These are phyloP conservation scores for Senecio squalidus DNA, from an alignment of 140 eudicot species.

Conservation along the genomic window DNA sequence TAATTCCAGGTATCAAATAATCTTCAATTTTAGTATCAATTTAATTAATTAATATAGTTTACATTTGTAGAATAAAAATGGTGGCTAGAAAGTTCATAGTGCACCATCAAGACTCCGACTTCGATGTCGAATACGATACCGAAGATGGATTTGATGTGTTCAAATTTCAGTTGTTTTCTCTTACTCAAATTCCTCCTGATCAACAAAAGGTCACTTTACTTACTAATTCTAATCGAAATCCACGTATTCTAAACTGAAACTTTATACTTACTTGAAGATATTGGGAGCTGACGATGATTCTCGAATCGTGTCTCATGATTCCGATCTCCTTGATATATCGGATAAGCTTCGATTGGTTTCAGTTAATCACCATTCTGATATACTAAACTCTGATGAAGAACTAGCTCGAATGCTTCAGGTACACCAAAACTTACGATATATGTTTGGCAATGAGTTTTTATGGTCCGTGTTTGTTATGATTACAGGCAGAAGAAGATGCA, in stretches of 20 bases:
- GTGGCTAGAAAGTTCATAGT: constrained; percentile 61
- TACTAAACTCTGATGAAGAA: constrained; percentile 61
- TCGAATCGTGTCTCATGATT: constrained; percentile 51
- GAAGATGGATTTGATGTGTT: constrained; percentile 84
- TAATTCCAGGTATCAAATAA: too few relatives aligned
- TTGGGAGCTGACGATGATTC: constrained; percentile 43
- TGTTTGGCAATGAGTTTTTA: neutral
- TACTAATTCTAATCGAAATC: too few relatives aligned
- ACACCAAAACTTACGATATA: neutral
- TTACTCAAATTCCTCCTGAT: constrained; percentile 80
- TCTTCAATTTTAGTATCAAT: too few relatives aligned
- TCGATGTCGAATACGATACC: constrained; percentile 78
- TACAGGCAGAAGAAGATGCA: constrained; percentile 95
- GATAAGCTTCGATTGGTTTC: constrained; percentile 64
- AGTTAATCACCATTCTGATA: constrained; percentile 26
- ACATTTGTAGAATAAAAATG: too few relatives aligned
- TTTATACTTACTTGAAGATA: constrained; percentile 49
- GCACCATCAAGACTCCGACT: constrained; percentile 45
- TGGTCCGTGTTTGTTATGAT: neutral
- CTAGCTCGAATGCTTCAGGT: constrained; percentile 91
- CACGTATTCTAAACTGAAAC: too few relatives aligned
- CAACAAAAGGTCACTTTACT: constrained; percentile 59
- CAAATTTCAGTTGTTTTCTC: constrained; percentile 83
- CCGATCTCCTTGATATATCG: constrained; percentile 47
- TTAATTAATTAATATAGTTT: too few relatives aligned